Evolutionary conservation across 2,329 filamentous ascomycete species (phyloP).

Genomic region (Alternaria sp.): DNA sequence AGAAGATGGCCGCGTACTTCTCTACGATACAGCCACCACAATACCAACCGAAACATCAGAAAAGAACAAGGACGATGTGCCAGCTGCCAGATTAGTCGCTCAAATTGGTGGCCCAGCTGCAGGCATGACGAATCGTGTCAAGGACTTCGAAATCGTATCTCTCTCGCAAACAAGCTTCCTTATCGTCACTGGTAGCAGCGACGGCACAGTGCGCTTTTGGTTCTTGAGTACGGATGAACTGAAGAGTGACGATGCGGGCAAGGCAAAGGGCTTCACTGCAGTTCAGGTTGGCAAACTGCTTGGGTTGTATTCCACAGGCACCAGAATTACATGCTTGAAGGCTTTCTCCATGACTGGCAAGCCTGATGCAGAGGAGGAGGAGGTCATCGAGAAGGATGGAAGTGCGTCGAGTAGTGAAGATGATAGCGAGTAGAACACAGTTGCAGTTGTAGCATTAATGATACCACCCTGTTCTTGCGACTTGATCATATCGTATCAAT

Average conservation of each 20-base stretch:
- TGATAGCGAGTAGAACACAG: constrained; percentile 28
- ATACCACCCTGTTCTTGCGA: constrained; percentile 18
- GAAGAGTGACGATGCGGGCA: constrained; percentile 16
- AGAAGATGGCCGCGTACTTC: constrained; percentile 86
- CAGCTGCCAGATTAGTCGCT: constrained; percentile 69
- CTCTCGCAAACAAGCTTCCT: constrained; percentile 55
- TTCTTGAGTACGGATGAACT: constrained; percentile 55
- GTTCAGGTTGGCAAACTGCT: constrained; percentile 71
- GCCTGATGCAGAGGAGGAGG: constrained; percentile 37
- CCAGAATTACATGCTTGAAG: constrained; percentile 87
- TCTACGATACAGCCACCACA: constrained; percentile 75
- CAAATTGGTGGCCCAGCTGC: constrained; percentile 77
- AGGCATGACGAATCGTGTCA: constrained; percentile 77
- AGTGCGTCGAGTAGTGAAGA: constrained; percentile 31
- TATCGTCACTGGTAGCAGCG: constrained; percentile 80
- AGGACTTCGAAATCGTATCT: constrained; percentile 79
- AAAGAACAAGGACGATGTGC: constrained; percentile 60
- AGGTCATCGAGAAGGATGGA: constrained; percentile 29
- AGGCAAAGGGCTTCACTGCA: constrained; percentile 36
- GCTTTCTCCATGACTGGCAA: constrained; percentile 80
- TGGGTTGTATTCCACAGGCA: constrained; percentile 82
- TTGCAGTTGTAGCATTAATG: constrained; percentile 12
- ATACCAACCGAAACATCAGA: constrained; percentile 42
- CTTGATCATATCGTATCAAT: not conserved
- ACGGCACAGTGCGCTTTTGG: constrained; percentile 86